phyloP scores from a whole-genome alignment of 2,329 filamentous ascomycete species.

The Arthrobotrys pseudoclavata region DNA sequence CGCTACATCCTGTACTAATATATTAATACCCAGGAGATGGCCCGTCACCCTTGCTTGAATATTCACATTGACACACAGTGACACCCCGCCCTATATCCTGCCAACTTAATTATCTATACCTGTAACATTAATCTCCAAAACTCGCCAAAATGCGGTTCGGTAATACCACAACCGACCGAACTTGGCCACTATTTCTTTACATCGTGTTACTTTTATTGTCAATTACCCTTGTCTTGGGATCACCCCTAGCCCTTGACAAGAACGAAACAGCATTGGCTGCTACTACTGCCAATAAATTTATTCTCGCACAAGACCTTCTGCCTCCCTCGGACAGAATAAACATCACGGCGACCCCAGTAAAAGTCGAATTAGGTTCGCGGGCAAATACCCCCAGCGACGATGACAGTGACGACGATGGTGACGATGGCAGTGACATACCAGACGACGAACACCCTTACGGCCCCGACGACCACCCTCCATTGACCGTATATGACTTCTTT shows the following conservation, averaged over 20 bases:
- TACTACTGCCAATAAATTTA: neutral
- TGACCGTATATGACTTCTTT: neutral
- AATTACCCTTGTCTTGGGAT: neutral
- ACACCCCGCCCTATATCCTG: neutral
- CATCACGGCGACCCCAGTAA: neutral
- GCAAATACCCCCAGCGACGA: neutral
- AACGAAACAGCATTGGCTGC: neutral
- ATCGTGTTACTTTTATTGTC: neutral
- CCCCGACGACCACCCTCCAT: neutral
- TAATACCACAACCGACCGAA: neutral
- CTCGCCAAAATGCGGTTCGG: neutral
- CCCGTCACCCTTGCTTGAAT: no score
- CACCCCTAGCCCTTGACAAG: neutral
- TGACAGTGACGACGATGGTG: neutral
- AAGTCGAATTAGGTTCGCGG: neutral
- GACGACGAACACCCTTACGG: constrained; percentile 1
- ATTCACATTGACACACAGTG: no score
- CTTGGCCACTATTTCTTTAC: neutral
- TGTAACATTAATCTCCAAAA: neutral
- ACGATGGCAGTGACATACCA: neutral
- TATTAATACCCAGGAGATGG: no score
- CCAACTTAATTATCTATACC: neutral
- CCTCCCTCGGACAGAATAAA: neutral
- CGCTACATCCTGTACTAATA: no score
- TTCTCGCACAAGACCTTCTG: neutral